Base-by-base conservation (phyloP, 2,329 filamentous ascomycete genomes). In the Arthrobotrys pseudoclavata region DNA sequence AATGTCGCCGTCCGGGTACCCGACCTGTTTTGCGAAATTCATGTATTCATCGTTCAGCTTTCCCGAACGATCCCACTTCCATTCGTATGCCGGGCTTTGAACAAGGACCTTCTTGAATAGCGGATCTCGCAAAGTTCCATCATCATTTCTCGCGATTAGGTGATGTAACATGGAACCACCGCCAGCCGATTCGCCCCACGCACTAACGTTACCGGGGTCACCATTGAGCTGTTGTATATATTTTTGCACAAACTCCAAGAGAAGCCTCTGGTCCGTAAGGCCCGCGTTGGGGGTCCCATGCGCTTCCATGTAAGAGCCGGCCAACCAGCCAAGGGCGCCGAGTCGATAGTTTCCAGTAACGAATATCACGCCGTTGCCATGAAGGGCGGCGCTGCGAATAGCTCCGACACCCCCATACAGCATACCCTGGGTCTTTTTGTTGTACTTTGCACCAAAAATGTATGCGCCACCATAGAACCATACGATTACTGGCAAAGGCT, bases 151-250 rank as follows among this genome's bases (percentile, higher is more conserved):
- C 0, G 84, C 83, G 15, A 85, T 84, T 5, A 88, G 82, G 62
- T 87, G 86, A 66, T 87, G 86, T 61, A 87, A 76, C 63, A 88
- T 85, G 3, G 85, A 86, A 0, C 85, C 84, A 0, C 85, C 87
- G 0, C 87, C 87, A 0, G 87, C 86, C 3, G 85, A 87, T 79
- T 87, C 85, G 1, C 86, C 83, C 85, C 85, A 9, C 85, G 22
- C 86, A 0, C 84, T 87, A 4, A 88, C 85, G 3, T 82, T 79
- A 1, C 80, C 81, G 2, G 83, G 82, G 71, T 87, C 85, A 13
- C 87, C 87, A 10, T 85, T 85, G 3, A 88, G 81, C 0, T 84
- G 81, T 7, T 79, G 63, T 50, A 87, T 85, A 79, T 87, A 83
- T 48, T 85, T 82, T 52, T 85, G 83, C 0, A 86, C 85, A 86